Base-by-base conservation (phyloP, 2,329 filamentous ascomycete species). In the Plectosphaerella plurivora region DNA sequence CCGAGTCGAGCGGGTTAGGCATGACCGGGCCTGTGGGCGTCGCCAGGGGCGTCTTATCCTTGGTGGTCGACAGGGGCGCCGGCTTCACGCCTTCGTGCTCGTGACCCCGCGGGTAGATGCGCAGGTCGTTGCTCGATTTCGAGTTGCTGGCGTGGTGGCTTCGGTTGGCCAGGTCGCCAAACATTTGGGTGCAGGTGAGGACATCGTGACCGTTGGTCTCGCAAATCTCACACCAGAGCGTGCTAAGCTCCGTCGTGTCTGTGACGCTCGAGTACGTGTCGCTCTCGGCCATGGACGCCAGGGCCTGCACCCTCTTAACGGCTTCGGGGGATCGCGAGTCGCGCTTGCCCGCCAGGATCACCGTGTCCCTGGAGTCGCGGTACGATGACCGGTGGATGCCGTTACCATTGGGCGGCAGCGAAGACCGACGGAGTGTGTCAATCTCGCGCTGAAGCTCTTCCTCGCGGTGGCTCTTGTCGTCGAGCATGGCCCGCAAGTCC, bases 161-260 rank as follows among this genome's bases (percentile, higher is more conserved):
- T 61, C 71, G 70, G 49, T 59, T 60, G 35, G 68, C 65, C 24
- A 73, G 73, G 8, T 73, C 65, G 3, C 79, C 84, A 68, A 89
- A 93, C 86, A 96, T 94, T 68, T 91, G 93, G 50, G 89, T 91
- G 77, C 93, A 97, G 20, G 89, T 95, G 52, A 97, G 76, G 55
- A 97, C 96, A 63, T 97, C 93, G 65, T 97, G 93, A 15, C 93
- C 92, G 46, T 83, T 81, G 35, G 89, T 89, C 73, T 97, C 92
- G 72, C 93, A 97, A 56, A 97, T 94, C 72, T 97, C 94, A 70
- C 93, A 97, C 88, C 89, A 96, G 57, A 92, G 79, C 15, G 79
- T 82, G 66, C 84, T 88, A 61, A 79, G 85, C 65, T 91, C 89
- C 39, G 87, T 89, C 20, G 83, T 80, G 65, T 91, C 89, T 39